A percentile compares a stretch with the other conserved stretches of the same genome.
These are phyloP conservation scores for Pachysandra terminalis DNA, from an alignment of 164 flowering plant genomes.

Conservation along the genomic window DNA sequence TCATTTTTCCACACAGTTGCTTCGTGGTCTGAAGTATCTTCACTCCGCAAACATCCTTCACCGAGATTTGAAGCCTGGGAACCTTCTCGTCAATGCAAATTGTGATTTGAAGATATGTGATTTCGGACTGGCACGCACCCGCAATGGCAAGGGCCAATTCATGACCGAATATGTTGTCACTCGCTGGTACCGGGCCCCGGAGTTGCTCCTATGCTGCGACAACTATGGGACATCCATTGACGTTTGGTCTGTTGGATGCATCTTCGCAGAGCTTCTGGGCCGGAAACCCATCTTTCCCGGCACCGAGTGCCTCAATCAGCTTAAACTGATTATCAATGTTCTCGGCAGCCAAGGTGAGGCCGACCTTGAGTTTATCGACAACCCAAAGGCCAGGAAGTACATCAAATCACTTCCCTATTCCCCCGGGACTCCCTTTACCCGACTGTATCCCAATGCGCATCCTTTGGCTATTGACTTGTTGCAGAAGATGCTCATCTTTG, in stretches of 20 bases:
- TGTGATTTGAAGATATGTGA: slow-evolving; percentile 94
- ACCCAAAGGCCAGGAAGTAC: slow-evolving; percentile 69
- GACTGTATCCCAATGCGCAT: slow-evolving; percentile 67
- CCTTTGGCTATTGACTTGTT: slow-evolving; percentile 80
- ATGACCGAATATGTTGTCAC: slow-evolving; percentile 98
- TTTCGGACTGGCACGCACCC: slow-evolving; percentile 88
- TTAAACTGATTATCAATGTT: slow-evolving; percentile 72
- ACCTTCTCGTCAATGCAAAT: slow-evolving; percentile 84
- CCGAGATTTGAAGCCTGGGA: slow-evolving; percentile 94
- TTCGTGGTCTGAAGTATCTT: slow-evolving; percentile 83
- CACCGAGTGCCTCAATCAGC: slow-evolving; percentile 86
- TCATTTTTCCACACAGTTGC: slow-evolving; percentile 46
- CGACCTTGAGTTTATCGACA: slow-evolving; percentile 77
- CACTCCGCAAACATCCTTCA: slow-evolving; percentile 96
- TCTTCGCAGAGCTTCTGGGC: slow-evolving; percentile 88
- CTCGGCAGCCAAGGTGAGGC: slow-evolving; percentile 78
- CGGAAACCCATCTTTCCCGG: slow-evolving; percentile 91
- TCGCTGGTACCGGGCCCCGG: slow-evolving; percentile 97
- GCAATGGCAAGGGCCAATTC: slow-evolving; percentile 73
- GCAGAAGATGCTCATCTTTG: slow-evolving; percentile 80
- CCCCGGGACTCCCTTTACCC: slow-evolving; percentile 49
- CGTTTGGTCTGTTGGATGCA: slow-evolving; percentile 98
- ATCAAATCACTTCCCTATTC: slow-evolving; percentile 68
- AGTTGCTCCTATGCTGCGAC: slow-evolving; percentile 90
- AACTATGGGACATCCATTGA: slow-evolving; percentile 92